Evolutionary conservation across 345 rosid species (phyloP).

Genomic region (Moricandia moricandioides): DNA sequence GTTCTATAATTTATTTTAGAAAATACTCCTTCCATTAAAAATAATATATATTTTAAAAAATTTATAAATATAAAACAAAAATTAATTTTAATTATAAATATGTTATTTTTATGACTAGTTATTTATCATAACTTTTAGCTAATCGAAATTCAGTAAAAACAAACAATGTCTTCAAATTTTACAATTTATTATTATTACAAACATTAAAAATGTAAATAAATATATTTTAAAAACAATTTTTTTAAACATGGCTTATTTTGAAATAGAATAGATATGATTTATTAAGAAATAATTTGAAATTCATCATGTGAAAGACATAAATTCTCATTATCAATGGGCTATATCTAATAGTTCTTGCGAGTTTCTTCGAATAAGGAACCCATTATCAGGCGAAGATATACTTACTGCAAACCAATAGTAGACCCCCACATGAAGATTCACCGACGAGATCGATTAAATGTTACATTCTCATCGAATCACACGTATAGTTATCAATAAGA

Average conservation of each 20-base stretch:
- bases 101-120: no score
- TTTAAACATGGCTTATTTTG: no score
- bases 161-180: no score
- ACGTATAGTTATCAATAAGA: not conserved
- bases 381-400: not conserved
- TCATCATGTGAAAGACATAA: not conserved
- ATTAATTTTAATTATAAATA: no score
- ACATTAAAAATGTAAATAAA: no score
- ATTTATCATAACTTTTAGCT: no score
- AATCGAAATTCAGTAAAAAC: no score
- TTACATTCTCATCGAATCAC: not conserved
- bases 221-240: no score
- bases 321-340: not conserved
- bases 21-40: no score
- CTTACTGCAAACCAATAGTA: not conserved
- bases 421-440: not conserved
- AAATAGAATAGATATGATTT: not conserved
- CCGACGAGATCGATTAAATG: not conserved
- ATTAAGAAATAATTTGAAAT: not conserved
- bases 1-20: not conserved
- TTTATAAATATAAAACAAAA: no score
- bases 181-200: no score
- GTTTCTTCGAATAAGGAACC: not conserved
- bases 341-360: not conserved
- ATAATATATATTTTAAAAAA: no score